Conservation (phyloP, 2,329 filamentous ascomycete species). For the Dissoconium aciculare region DNA sequence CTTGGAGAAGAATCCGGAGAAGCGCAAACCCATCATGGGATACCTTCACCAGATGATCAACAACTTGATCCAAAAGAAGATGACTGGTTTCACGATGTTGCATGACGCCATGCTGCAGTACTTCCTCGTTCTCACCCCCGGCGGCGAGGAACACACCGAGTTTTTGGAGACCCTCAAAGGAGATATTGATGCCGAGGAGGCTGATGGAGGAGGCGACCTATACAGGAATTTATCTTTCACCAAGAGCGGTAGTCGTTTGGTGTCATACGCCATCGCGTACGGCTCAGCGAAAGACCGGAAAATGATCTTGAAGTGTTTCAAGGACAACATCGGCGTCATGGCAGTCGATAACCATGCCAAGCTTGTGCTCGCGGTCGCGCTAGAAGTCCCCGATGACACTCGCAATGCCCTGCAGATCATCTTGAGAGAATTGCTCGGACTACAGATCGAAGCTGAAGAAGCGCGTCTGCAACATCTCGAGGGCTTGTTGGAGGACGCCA, state of each 20-base stretch:
- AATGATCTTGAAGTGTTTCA: constrained; percentile 72
- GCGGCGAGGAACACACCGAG: constrained; percentile 67
- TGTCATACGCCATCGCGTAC: constrained; percentile 67
- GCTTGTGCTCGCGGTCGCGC: constrained; percentile 66
- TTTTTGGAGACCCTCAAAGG: constrained; percentile 84
- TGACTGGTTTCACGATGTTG: constrained; percentile 91
- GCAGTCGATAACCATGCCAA: constrained; percentile 67
- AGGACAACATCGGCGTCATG: constrained; percentile 76
- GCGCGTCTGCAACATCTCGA: constrained; percentile 38
- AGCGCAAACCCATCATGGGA: constrained; percentile 74
- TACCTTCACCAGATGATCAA: constrained; percentile 79
- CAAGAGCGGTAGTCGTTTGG: constrained; percentile 66
- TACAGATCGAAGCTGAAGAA: constrained; percentile 36
- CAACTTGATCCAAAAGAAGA: constrained; percentile 84
- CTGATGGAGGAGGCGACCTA: constrained; percentile 54
- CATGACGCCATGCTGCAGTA: constrained; percentile 98
- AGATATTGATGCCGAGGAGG: constrained; percentile 52
- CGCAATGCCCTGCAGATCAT: constrained; percentile 73
- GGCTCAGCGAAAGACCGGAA: constrained; percentile 88
- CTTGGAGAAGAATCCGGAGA: constrained; percentile 63
- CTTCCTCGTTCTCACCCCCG: constrained; percentile 63
- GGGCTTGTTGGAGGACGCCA: constrained; percentile 53
- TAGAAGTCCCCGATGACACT: constrained; percentile 89
- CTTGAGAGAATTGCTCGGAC: constrained; percentile 69
- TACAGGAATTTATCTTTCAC: constrained; percentile 96